These are phyloP conservation scores for Amanita phalloides DNA, from an alignment of 768 basidiomycete genomes.

Conservation along the genomic window DNA sequence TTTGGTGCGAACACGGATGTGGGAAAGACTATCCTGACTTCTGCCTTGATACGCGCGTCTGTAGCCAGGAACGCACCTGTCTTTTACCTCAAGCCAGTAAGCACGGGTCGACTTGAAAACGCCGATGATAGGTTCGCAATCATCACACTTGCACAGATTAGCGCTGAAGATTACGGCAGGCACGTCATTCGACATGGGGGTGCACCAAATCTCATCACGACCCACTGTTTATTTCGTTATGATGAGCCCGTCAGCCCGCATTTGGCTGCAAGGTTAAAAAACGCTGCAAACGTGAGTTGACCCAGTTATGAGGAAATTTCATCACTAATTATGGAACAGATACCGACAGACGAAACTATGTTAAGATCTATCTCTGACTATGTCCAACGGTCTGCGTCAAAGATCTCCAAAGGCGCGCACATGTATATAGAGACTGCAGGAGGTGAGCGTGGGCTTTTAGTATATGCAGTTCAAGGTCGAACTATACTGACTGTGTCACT, in stretches of 20 bases:
- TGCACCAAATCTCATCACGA: conserved; percentile 30
- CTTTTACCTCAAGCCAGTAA: conserved; percentile 83
- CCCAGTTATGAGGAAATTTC: not conserved
- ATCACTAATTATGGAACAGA: conserved; percentile 15
- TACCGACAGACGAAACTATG: conserved; percentile 59
- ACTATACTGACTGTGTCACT: conserved; percentile 1
- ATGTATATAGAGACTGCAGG: conserved; percentile 94
- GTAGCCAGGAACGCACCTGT: conserved; percentile 39
- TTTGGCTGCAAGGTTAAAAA: conserved; percentile 57
- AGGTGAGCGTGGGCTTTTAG: conserved; percentile 43
- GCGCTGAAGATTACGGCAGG: conserved; percentile 26
- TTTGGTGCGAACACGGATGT: conserved; percentile 97
- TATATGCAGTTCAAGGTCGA: too few species aligned
- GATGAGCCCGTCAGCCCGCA: conserved; percentile 92
- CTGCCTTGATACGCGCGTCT: conserved; percentile 77
- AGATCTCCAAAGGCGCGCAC: conserved; percentile 25
- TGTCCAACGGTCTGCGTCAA: conserved; percentile 41
- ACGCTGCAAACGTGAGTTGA: conserved; percentile 18
- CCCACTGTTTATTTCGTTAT: conserved; percentile 74
- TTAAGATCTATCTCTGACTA: conserved; percentile 53
- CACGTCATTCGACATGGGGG: conserved; percentile 53
- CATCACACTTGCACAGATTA: not conserved
- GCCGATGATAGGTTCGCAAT: conserved; percentile 73
- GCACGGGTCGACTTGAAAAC: conserved; percentile 70
- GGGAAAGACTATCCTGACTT: conserved; percentile 86